Evolutionary conservation across 2,329 filamentous ascomycete species (phyloP), one percentile per base, ranked within the genome.

Genomic region (Nigrospora oryzae): DNA sequence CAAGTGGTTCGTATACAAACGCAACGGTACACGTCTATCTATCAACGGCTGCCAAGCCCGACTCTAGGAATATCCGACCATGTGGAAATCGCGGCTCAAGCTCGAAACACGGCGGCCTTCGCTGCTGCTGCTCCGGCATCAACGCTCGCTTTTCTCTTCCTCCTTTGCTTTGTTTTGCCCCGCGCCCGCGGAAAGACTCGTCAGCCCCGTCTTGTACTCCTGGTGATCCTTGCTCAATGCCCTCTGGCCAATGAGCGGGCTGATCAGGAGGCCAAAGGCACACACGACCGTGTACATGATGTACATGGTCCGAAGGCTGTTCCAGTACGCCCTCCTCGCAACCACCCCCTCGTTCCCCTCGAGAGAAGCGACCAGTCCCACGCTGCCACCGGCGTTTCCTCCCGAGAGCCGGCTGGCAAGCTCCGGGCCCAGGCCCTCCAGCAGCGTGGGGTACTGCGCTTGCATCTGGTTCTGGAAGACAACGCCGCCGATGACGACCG

Each of bases 391-490:
- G 17, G 77, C 71, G 43, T 67, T 65, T 38, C 66, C 67, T 19
- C 75, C 74, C 28, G 71, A 67, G n/a, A 81, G 68, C 15, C 65
- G 56, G 3, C 58, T 48, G 0, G 71, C 70, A 1, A 68, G 59
- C 34, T 71, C 54, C 0, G 67, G 63, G 0, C 75, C 75, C 0
- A 86, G 69, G 4, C 73, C 62, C 30, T 63, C 54, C 17, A 65
- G 61, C 30, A 86, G 70, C 10, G 57, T 56, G 4, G 64, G 56
- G 28, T 72, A 68, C 52, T 79, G 75, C 39, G 67, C 69, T 51
- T 78, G 65, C 80, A 89, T 86, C 47, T 75, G 67, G 59, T 90
- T 89, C 63, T 88, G 82, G 65, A 90, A 89, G 34, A 90, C 75
- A 38, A 88, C 84, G n/a, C 84, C 81, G 19, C 86, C 86, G 35